A percentile compares a stretch with the other conserved stretches of the same genome.
Conservation (phyloP, 495 filamentous ascomycete genomes). For the Bryoglossum gracile region DNA sequence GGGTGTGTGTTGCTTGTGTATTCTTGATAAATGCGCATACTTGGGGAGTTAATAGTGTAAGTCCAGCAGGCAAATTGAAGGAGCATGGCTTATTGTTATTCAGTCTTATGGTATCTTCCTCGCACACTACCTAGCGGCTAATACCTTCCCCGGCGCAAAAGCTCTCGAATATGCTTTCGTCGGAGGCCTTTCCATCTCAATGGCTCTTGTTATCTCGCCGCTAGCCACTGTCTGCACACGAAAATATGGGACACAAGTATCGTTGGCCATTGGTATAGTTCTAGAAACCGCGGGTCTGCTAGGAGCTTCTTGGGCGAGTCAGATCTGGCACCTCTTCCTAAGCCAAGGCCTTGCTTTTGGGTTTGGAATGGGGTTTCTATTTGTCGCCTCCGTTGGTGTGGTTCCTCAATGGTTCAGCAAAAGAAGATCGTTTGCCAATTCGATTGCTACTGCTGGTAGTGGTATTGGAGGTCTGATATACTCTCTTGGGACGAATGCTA, state of each 20-base stretch:
- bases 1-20: slow-evolving; percentile 46
- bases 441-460: slow-evolving; percentile 56
- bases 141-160: slow-evolving; percentile 50
- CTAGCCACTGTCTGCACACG: slow-evolving; percentile 47
- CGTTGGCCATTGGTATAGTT: slow-evolving; percentile 47
- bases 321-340: slow-evolving; percentile 63
- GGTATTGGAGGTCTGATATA: slow-evolving; percentile 60
- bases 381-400: slow-evolving; percentile 57
- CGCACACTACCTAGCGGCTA: slow-evolving; percentile 48
- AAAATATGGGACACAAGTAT: slow-evolving; percentile 40
- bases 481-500: slow-evolving; percentile 39
- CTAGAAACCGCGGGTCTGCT: slow-evolving; percentile 48
- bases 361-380: slow-evolving; percentile 65
- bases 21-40: slow-evolving; percentile 38
- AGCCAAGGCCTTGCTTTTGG: slow-evolving; percentile 66
- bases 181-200: slow-evolving; percentile 58
- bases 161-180: slow-evolving; percentile 57
- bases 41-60: slow-evolving; percentile 28
- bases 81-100: slow-evolving; percentile 14
- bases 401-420: slow-evolving; percentile 66
- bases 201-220: slow-evolving; percentile 51
- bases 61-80: not conserved
- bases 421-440: slow-evolving; percentile 56
- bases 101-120: slow-evolving; percentile 56
- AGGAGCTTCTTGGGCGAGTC: slow-evolving; percentile 47